Base-by-base conservation (phyloP, 371 early-diverging fungal species). In the Mucor saturninus region DNA sequence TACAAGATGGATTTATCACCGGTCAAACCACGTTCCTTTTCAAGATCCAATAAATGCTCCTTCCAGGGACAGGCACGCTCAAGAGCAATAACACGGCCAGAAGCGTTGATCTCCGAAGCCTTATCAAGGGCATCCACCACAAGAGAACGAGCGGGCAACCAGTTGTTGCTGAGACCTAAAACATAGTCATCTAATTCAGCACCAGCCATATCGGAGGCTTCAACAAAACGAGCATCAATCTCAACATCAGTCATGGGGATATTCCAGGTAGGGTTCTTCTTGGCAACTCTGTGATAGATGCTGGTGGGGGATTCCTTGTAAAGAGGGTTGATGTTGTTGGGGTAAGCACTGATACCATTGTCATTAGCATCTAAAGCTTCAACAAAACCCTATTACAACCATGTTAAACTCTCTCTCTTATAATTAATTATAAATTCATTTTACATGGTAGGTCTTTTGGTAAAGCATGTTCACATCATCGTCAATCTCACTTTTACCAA, bases 261-360 rank as follows among this genome's bases (percentile, higher is more conserved):
- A 70, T 96, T 96, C 97, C 97, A 97, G 77, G 89, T 86, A 38
- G 98, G 97, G 76, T 97, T 96, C 69, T 95, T 82, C n/a, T 84
- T 79, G 2, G 83, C 85, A 26, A 98, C 95, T 28, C 94, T 86
- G 14, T 86, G 67, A 9, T 92, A 81, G 38, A 96, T 76, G n/a
- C 83, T 84, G 3, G 97, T 97, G 48, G 80, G 80, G 38, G 81
- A 76, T 61, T 94, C 96, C 50, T 85, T 84, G 85, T 94, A 98
- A 52, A 83, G 80, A 9, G 95, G 91, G 46, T 88, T 83, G 28
- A 94, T 62, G 39, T 89, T 90, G 29, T 77, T 71, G 13, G 96
- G 95, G 67, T 94, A 96, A 59, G 86, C 90, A 35, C 85, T 79
- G 49, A 97, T 90, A 39, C 98, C 98, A 54, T 98, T 98, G 77